These are phyloP conservation scores for Solanum pinnatisectum DNA, from an alignment of 257 asterid species.

Conservation along the genomic window DNA sequence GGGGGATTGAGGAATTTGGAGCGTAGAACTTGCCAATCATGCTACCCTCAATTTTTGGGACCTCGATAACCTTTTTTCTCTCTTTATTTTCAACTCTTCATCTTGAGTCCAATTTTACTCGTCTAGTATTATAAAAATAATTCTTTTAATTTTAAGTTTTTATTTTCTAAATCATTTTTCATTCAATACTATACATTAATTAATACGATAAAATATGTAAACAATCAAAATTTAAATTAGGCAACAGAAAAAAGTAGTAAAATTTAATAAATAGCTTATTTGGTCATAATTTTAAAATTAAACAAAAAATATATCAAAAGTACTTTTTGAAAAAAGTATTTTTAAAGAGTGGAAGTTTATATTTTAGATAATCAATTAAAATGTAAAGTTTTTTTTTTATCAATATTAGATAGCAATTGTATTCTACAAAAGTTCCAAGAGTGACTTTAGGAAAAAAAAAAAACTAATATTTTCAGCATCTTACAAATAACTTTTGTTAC, in stretches of 20 bases:
- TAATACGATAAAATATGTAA: too few species aligned
- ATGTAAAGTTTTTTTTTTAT: not conserved
- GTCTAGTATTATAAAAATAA: not conserved
- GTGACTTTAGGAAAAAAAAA: not conserved
- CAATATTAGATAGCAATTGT: not conserved
- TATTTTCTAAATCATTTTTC: not conserved
- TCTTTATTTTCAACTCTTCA: not conserved
- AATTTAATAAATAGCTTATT: not conserved
- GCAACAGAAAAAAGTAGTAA: too few species aligned
- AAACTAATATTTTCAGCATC: not conserved
- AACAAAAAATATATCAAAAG: too few species aligned
- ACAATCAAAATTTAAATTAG: too few species aligned
- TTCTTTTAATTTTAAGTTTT: not conserved
- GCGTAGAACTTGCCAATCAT: slow-evolving; percentile 32
- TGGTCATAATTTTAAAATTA: not conserved
- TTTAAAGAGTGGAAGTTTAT: not conserved
- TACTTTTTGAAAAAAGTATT: too few species aligned
- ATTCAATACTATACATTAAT: too few species aligned
- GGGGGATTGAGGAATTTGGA: slow-evolving; percentile 22
- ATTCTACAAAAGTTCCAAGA: not conserved
- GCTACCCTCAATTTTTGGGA: not conserved
- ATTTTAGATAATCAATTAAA: not conserved
- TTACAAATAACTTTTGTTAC: not conserved
- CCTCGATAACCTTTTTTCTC: not conserved
- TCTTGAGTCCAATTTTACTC: not conserved